Evolutionary conservation across 768 basidiomycete species (phyloP), one percentile per base, ranked within the genome.

Genomic region (Suillus plorans): DNA sequence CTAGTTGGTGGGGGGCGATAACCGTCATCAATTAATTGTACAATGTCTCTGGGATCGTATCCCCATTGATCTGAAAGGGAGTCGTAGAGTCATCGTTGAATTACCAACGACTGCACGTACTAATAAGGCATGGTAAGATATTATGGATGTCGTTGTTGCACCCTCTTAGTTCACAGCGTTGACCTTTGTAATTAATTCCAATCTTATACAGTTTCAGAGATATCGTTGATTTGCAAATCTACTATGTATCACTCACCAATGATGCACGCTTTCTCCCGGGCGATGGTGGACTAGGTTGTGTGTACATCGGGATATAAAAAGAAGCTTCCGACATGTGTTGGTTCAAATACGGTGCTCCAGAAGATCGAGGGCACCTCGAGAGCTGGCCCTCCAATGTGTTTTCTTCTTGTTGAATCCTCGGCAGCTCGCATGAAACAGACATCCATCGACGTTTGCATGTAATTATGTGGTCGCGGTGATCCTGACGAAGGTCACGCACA

Each of bases 141-240:
- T 59, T 18, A 41, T 14, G 39, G 2, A 59, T 59, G 25, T 59
- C 57, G 2, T 59, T 59, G 28, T 59, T 41, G 39, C 57, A 59
- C 12, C 57, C 57, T 42, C 16, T 41, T 3, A 59, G n/a, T 42
- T 59, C 57, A 41, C 7, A 25, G 18, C 9, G 57, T 42, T 59
- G 57, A 2, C 57, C 57, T 59, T 20, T 41, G 10, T 59, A 59
- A 42, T 59, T 59, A 4, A 59, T 59, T 28, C 57, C 57, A 18
- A 59, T 59, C 57, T 59, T 28, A 28, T 28, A 28, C 39, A 12
- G 39, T 41, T 28, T 59, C 10, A 42, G n/a, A 59, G 7, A 20
- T 58, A 16, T 37, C 56, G 6, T 18, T 6, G 5, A 13, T 18
- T 59, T 42, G 3, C 25, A 42, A 31, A 41, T 4, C 18, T 16